A percentile compares a stretch with the other conserved stretches of the same genome.
Evolutionary conservation across 768 basidiomycete species (phyloP).

Genomic region (Scleroderma citrinum): DNA sequence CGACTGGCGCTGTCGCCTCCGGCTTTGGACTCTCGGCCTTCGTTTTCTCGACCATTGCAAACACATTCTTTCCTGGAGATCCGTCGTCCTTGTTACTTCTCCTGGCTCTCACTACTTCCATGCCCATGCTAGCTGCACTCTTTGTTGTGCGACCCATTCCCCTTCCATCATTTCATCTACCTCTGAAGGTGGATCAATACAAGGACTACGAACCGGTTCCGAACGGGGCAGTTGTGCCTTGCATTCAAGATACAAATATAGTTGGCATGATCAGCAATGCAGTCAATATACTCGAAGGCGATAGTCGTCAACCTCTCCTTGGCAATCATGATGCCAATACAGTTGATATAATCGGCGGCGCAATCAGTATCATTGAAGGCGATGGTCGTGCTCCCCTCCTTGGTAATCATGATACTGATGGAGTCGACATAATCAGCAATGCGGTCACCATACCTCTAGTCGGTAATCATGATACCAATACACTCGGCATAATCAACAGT

Average conservation of each 20-base stretch:
- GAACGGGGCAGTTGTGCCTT: neutral
- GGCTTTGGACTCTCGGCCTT: constrained; percentile 89
- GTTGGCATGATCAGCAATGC: neutral
- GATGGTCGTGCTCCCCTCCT: too few relatives aligned
- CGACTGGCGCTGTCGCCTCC: constrained; percentile 68
- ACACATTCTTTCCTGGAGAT: constrained; percentile 62
- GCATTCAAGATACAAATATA: too few relatives aligned
- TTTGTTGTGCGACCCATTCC: constrained; percentile 64
- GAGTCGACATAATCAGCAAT: too few relatives aligned
- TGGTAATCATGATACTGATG: too few relatives aligned
- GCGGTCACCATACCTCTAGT: too few relatives aligned
- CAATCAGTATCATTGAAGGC: too few relatives aligned
- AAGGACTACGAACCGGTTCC: neutral
- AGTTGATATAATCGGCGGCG: too few relatives aligned
- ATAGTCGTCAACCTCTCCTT: neutral
- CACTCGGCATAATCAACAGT: neutral
- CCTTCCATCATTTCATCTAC: constrained; percentile 16
- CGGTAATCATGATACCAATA: neutral
- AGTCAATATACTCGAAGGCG: neutral
- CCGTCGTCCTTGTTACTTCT: constrained; percentile 69
- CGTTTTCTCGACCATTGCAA: constrained; percentile 73
- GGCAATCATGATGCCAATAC: neutral
- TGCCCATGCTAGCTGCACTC: constrained; percentile 68
- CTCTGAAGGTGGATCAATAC: constrained; percentile 26
- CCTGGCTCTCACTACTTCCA: constrained; percentile 64